Evolutionary conservation across 306 rosid genomes (phyloP), one percentile per base, ranked within the genome.

Genomic region (Dryas alaskensis): DNA sequence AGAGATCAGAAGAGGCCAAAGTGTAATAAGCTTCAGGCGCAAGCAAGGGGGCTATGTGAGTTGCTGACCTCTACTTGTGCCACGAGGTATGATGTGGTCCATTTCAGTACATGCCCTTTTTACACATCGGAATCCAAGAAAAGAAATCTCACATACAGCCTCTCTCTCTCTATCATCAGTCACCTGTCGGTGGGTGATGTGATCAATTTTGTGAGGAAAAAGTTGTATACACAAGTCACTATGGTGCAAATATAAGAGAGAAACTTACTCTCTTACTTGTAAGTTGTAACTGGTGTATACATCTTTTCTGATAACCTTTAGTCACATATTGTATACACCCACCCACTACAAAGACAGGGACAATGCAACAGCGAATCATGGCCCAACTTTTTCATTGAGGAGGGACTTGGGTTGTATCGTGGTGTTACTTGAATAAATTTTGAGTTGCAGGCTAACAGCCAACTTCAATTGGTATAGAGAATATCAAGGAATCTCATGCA

Each of bases 321-420:
- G 22, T 22, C 22, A 22, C 22, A 22, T 22, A 22, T 0, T 22
- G 22, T 22, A 0, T 22, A 22, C 22, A 22, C 22, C 22, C 22
- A 22, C 22, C 22, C 22, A 22, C 22, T 22, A 22, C 22, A 22
- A 22, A 22, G 22, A 22, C 0, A 22, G 22, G 22, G 22, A 22
- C 22, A 22, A 62, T 62, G 70, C 70, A 65, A n/a, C 39, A 65
- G 40, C 14, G 14, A 63, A 40, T 63, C n/a, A 46, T 10, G 70
- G 53, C 37, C 13, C 16, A n/a, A 65, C 70, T 25, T 46, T 31
- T 60, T 22, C 8, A 60, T 25, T 10, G 17, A 14, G 2, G 13
- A 67, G 8, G 8, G 7, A 10, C 3, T 17, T 17, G 69, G 52
- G 39, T n/a, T 62, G 39, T 10, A 5, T 27, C 39, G 22, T 46